A percentile compares a stretch with the other conserved stretches of the same genome.
Evolutionary conservation across 129 eudicot species (phyloP).

Genomic region (Oenanthe sinensis): DNA sequence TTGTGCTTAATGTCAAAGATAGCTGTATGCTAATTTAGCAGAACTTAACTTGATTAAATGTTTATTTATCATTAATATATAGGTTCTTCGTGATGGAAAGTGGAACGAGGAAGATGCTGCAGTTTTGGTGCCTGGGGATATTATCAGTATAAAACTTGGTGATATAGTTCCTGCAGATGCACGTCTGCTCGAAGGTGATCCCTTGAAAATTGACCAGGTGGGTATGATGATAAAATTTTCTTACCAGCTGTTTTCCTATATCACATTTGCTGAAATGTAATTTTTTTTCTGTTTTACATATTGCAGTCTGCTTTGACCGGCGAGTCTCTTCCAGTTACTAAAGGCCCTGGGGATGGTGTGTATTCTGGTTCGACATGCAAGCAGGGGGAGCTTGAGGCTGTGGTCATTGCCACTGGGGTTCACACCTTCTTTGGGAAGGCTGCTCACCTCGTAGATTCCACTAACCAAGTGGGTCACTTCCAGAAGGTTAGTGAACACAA

Average conservation of each 20-base stretch:
- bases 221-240: neutral
- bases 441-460: conserved; percentile 93
- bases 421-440: conserved; percentile 99
- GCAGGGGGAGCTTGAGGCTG: conserved; percentile 93
- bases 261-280: conserved; percentile 14
- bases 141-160: conserved; percentile 85
- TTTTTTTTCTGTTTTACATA: neutral
- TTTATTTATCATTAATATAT: conserved; percentile 5
- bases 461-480: conserved; percentile 98
- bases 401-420: conserved; percentile 95
- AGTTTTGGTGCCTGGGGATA: conserved; percentile 84
- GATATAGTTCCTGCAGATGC: conserved; percentile 97
- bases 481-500: conserved; percentile 53
- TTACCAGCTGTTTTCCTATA: neutral
- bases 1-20: neutral
- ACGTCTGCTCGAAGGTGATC: conserved; percentile 96
- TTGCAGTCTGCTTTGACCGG: conserved; percentile 93
- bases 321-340: conserved; percentile 95
- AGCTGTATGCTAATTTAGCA: neutral
- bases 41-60: neutral
- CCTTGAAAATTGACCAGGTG: conserved; percentile 92
- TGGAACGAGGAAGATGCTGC: conserved; percentile 96
- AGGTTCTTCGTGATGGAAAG: conserved; percentile 91
- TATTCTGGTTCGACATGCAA: conserved; percentile 98
- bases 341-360: conserved; percentile 95